These are phyloP conservation scores for Arthrobotrys conoides DNA, from an alignment of 2,329 filamentous ascomycete species.

Conservation along the genomic window DNA sequence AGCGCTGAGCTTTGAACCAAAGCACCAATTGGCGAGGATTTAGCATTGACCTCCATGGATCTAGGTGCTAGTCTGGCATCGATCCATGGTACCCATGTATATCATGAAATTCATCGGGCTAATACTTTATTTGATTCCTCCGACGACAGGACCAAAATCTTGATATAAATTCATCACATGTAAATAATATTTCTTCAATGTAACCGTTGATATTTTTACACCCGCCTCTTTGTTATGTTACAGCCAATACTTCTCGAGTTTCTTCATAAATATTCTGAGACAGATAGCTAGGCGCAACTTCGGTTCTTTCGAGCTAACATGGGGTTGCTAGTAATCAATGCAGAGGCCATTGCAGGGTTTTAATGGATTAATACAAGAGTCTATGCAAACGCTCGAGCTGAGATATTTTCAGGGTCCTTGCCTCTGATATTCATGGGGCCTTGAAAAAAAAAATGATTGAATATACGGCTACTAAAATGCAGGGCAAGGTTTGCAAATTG, in stretches of 20 bases:
- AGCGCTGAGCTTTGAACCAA: neutral
- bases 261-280: constrained; percentile 31
- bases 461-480: constrained; percentile 5
- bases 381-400: constrained; percentile 28
- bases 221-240: neutral
- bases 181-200: neutral
- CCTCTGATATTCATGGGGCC: neutral
- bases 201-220: neutral
- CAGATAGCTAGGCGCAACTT: constrained; percentile 17
- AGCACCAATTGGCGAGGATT: neutral
- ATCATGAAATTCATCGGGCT: neutral
- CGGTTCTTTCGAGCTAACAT: constrained; percentile 10
- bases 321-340: constrained; percentile 25
- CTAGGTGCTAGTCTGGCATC: too few relatives aligned
- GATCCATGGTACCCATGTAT: neutral
- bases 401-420: constrained; percentile 34
- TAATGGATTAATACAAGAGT: constrained; percentile 7
- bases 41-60: neutral
- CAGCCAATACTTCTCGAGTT: neutral
- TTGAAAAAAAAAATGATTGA: neutral
- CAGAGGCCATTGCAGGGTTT: constrained; percentile 13
- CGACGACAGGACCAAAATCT: neutral
- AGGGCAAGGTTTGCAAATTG: constrained; percentile 3
- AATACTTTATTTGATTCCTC: neutral
- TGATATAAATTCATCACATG: constrained; percentile 2